phyloP scores from a whole-genome alignment of 1,284 basidiomycete genomes.

The Ustilago bromivora region DNA sequence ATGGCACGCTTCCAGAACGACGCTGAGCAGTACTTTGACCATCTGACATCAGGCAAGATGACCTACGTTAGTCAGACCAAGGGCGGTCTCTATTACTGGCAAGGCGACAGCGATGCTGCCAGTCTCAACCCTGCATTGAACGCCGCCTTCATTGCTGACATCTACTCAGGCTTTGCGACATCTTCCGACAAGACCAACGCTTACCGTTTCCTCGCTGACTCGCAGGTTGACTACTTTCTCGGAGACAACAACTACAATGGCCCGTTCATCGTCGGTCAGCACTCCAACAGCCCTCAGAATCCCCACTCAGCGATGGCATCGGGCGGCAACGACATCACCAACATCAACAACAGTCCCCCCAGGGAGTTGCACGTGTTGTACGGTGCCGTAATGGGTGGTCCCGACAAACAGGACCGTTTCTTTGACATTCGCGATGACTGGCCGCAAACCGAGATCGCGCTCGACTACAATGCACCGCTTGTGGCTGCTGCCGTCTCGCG shows the following conservation, averaged over 20 bases:
- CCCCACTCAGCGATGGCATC: slow-evolving; percentile 88
- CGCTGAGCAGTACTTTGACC: slow-evolving; percentile 82
- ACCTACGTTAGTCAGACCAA: slow-evolving; percentile 66
- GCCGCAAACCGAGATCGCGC: slow-evolving; percentile 79
- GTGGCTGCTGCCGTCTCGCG: slow-evolving; percentile 83
- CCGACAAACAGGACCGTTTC: slow-evolving; percentile 80
- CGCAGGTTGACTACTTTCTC: slow-evolving; percentile 83
- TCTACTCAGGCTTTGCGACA: slow-evolving; percentile 77
- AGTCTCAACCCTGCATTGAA: slow-evolving; percentile 88
- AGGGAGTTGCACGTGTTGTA: slow-evolving; percentile 82
- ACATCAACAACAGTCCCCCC: slow-evolving; percentile 79
- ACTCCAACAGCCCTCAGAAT: slow-evolving; percentile 88
- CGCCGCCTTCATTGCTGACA: slow-evolving; percentile 81
- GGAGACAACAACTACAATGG: slow-evolving; percentile 87
- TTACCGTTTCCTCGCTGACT: slow-evolving; percentile 81
- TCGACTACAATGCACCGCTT: slow-evolving; percentile 83
- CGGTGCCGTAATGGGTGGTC: slow-evolving; percentile 88
- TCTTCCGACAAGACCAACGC: slow-evolving; percentile 74
- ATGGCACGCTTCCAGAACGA: slow-evolving; percentile 78
- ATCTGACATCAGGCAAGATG: slow-evolving; percentile 75
- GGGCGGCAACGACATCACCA: slow-evolving; percentile 77
- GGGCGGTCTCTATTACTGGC: slow-evolving; percentile 84
- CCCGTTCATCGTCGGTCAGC: slow-evolving; percentile 84
- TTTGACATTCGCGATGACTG: slow-evolving; percentile 87
- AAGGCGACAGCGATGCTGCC: slow-evolving; percentile 81